Base-by-base conservation (phyloP, 2,329 filamentous ascomycete species). In the Cladosporium sp. region DNA sequence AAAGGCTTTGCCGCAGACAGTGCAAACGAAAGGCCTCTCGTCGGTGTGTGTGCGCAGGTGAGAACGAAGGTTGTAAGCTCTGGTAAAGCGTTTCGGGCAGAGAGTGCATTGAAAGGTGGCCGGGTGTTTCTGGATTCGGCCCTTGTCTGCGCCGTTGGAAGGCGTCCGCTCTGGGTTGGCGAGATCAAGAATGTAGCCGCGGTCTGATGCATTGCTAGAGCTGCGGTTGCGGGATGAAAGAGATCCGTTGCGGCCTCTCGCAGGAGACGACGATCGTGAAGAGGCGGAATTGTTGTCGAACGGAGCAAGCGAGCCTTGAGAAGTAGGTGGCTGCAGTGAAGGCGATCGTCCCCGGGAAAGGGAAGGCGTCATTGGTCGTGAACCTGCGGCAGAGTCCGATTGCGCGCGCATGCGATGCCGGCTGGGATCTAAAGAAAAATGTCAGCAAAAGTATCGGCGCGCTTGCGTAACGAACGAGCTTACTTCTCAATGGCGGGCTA, bases 11-110 rank as follows among this genome's bases (percentile, higher is more conserved):
- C 89, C 89, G 62, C 93, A 98, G 8, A 97, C 89, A 0, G 89
- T 96, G 67, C 93, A 98, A 2, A 97, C 92, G 65, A 97, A 98
- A 0, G 93, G 93, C 44, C 93, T 82, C 74, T 98, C 93, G 64
- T 98, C 93, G 11, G 93, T 98, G 67, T 98, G 93, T 0, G 93
- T 98, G 43, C 93, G 87, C 55, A 97, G 72, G 73, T 98, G 93
- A 41, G 92, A 97, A 11, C 93, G 87, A 51, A 98, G 74, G 65
- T 98, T 98, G 73, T 98, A 98, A 0, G 93, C 93, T 53, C 93
- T 82, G 0, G 93, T 98, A 66, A 98, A 98, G 13, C 89, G 84
- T 71, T 98, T 98, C 0, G 93, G 91, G 63, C 93, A 98, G 8
- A 97, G 76, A 9, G 74, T 87, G 69, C 93, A 98, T 66, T 97